Evolutionary conservation across 306 rosid genomes (phyloP), one percentile per base, ranked within the genome.

Genomic region (Senna tora): DNA sequence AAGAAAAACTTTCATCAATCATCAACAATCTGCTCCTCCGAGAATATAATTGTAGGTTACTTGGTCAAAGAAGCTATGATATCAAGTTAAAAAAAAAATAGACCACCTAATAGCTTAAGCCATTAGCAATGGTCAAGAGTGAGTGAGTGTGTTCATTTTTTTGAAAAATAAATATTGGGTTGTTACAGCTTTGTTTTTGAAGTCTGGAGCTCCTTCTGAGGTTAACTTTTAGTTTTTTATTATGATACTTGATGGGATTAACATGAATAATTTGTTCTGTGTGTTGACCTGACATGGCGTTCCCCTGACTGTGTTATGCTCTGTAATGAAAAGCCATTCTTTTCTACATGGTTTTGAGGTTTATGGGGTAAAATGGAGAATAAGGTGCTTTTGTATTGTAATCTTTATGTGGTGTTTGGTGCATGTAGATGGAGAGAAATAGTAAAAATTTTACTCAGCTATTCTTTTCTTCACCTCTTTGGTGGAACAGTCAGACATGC

Each of bases 51-150:
- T 64, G 3, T 55, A 33, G 28, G 61, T 64, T 56, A 45, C 20
- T 55, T 64, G 69, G 22, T 63, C 63, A 65, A 46, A 56, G 54
- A 65, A 36, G 34, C 46, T 55, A 14, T n/a, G 45, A 13, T 60
- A 62, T 28, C 43, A 15, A 22, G 74, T 55, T 22, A 45, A 56
- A 72, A 56, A 45, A 56, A 72, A 56, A 54, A 21, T 55, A 34
- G 25, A 20, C 25, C 42, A 62, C 50, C 20, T 36, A 33, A 51
- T 10, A 11, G 47, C 60, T 67, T 69, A 10, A 46, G 14, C 69
- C 63, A 14, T 39, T 63, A 2, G 19, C 19, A 11, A 3, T 33
- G 52, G 30, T 25, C 30, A 25, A 25, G 30, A 25, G 30, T 25
- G 30, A 25, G 2, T 13, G 50, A 43, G 39, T 36, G 39, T 36